Conservation (phyloP, 2,329 filamentous ascomycete genomes). For the Verticillium tricorpus region DNA sequence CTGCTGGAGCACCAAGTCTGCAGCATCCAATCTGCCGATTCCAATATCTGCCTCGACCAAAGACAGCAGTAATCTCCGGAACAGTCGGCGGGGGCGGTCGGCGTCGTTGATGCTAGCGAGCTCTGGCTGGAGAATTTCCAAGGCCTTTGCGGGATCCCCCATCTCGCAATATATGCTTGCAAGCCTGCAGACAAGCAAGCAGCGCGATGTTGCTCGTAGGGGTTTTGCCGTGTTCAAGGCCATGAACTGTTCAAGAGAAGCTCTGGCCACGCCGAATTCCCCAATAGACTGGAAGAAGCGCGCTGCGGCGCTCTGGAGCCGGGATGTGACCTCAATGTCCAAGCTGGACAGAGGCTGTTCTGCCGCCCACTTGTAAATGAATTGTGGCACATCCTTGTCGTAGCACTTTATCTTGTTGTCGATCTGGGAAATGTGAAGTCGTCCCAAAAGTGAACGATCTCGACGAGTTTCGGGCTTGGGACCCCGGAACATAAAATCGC, state of each 20-base stretch:
- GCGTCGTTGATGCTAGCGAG: constrained; percentile 12
- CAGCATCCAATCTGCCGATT: constrained; percentile 10
- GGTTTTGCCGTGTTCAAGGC: constrained; percentile 19
- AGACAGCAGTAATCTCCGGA: constrained; percentile 19
- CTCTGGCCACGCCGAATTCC: constrained; percentile 21
- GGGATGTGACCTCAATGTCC: constrained; percentile 26
- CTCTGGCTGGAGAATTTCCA: constrained; percentile 17
- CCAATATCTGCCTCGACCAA: constrained; percentile 20
- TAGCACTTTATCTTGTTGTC: constrained; percentile 29
- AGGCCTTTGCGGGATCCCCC: constrained; percentile 16
- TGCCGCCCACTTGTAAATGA: constrained; percentile 25
- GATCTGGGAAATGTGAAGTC: constrained; percentile 27
- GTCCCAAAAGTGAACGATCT: constrained; percentile 24
- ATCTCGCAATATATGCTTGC: constrained; percentile 25
- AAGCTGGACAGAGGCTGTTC: constrained; percentile 22
- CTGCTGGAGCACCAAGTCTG: constrained; percentile 10
- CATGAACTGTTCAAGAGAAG: constrained; percentile 25
- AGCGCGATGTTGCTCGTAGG: constrained; percentile 18
- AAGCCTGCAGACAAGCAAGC: constrained; percentile 20
- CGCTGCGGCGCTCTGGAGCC: constrained; percentile 25
- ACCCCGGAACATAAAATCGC: constrained; percentile 16
- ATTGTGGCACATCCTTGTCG: constrained; percentile 20
- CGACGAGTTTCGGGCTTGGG: constrained; percentile 13
- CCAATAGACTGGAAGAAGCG: constrained; percentile 28
- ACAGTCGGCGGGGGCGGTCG: constrained; percentile 15